Evolutionary conservation across 1,284 basidiomycete species (phyloP).

Genomic region (Trametes polyzona): DNA sequence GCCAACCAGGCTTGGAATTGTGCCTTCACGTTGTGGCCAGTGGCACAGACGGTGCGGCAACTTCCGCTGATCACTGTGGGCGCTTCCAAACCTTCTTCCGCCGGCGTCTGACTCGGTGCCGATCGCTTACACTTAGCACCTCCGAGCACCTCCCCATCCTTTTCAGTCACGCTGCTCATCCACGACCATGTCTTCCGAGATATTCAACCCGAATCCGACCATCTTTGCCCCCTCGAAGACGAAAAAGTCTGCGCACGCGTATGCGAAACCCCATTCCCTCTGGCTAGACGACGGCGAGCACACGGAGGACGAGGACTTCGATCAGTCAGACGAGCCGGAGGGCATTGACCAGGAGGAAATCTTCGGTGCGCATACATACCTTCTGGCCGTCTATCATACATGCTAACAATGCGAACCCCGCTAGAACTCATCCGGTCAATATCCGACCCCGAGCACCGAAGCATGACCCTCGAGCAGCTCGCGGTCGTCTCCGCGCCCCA

Average conservation of each 20-base stretch:
- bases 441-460: conserved; percentile 97
- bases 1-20: neutral
- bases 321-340: conserved; percentile 39
- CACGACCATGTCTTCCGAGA: conserved; percentile 36
- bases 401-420: too few species aligned
- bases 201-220: conserved; percentile 44
- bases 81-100: neutral
- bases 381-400: neutral
- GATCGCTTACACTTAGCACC: too few species aligned
- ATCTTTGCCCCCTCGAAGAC: conserved; percentile 37
- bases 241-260: conserved; percentile 22
- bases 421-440: conserved; percentile 93
- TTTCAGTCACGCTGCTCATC: neutral
- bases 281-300: conserved; percentile 39
- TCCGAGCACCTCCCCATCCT: too few species aligned
- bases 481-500: conserved; percentile 93
- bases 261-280: conserved; percentile 34
- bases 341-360: conserved; percentile 58
- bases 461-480: conserved; percentile 92
- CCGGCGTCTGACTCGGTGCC: conserved; percentile 6
- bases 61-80: conserved; percentile 10
- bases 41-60: conserved; percentile 16
- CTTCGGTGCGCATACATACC: conserved; percentile 52
- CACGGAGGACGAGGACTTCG: conserved; percentile 33
- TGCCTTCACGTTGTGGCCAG: conserved; percentile 6